These are phyloP conservation scores for Fonsecaea pedrosoi DNA, from an alignment of 2,329 filamentous ascomycete genomes.

Conservation along the genomic window DNA sequence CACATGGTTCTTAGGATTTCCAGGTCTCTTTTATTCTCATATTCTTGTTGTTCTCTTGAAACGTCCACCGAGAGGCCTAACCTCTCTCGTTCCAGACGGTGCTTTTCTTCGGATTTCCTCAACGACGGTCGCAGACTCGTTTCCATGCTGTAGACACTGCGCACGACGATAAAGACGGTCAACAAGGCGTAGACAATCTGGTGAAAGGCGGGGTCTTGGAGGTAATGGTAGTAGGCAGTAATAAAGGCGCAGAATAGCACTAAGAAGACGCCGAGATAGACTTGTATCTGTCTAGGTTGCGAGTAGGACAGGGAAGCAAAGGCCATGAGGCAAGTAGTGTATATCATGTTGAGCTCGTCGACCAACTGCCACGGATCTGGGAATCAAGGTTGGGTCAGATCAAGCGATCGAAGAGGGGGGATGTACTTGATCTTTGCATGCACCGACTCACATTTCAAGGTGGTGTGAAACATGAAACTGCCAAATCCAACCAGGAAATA, in stretches of 20 bases:
- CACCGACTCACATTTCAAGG: constrained; percentile 62
- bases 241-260: constrained; percentile 68
- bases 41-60: constrained; percentile 51
- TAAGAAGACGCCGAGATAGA: constrained; percentile 64
- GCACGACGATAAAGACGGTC: constrained; percentile 72
- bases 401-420: background rate
- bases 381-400: background rate
- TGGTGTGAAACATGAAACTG: constrained; percentile 69
- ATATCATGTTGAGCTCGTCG: constrained; percentile 75
- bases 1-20: constrained; percentile 73
- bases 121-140: constrained; percentile 65
- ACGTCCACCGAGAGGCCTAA: constrained; percentile 49
- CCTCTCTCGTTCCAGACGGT: constrained; percentile 50
- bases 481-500: constrained; percentile 68
- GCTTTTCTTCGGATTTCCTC: constrained; percentile 56
- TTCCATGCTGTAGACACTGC: constrained; percentile 81
- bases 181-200: constrained; percentile 78
- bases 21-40: constrained; percentile 62
- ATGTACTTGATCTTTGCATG: background rate
- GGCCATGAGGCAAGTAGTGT: constrained; percentile 72
- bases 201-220: constrained; percentile 83
- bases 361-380: constrained; percentile 73
- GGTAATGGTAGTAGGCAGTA: constrained; percentile 79
- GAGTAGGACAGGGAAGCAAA: constrained; percentile 78
- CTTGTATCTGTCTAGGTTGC: constrained; percentile 58